Base-by-base conservation (phyloP, 352 stramenopile genomes). In the Blastocystis hominis region DNA sequence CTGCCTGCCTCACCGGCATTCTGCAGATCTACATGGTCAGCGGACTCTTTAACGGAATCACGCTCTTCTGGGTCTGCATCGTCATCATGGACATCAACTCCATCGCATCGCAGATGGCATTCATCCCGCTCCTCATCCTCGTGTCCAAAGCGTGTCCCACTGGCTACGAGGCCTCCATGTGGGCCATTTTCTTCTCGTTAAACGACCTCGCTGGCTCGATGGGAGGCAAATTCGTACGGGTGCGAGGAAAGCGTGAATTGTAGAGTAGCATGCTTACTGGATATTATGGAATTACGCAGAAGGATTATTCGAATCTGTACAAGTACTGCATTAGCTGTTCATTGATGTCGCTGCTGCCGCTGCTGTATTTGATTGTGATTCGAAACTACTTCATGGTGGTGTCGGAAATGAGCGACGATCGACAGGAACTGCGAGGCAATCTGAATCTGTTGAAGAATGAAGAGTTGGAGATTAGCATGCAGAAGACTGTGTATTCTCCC, bases 41-140 rank as follows among this genome's bases (percentile, higher is more conserved):
- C 20, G 72, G 72, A 30, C 56, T 84, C 4, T 84, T 84, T n/a
- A 53, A 84, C 7, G 72, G 53, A 15, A 87, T 36, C 56, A 75
- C 56, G 10, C 77, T 77, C 7, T 87, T 63, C 24, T 87, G 77
- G 62, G 66, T 87, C 1, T 36, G 24, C 4, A 87, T 87, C 44
- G 63, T 87, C 20, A 50, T 87, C 38, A 87, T 87, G 62, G 66
- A 78, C 55, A 75, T 87, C 46, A 87, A 78, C 44, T 15, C 66
- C 1, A 77, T 87, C 36, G 66, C 54, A 13, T 77, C 42, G 38
- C 55, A 87, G 61, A 34, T 87, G 30, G 47, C 62, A 7, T 78
- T 87, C 36, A 87, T 69, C 36, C 77, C 77, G 17, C 77, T 87
- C 42, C 44, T 87, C 30, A 44, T 87, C 36, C 77, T 87, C 55